Base-by-base conservation (phyloP, 129 eudicot species). In the Smallanthus sonchifolius region DNA sequence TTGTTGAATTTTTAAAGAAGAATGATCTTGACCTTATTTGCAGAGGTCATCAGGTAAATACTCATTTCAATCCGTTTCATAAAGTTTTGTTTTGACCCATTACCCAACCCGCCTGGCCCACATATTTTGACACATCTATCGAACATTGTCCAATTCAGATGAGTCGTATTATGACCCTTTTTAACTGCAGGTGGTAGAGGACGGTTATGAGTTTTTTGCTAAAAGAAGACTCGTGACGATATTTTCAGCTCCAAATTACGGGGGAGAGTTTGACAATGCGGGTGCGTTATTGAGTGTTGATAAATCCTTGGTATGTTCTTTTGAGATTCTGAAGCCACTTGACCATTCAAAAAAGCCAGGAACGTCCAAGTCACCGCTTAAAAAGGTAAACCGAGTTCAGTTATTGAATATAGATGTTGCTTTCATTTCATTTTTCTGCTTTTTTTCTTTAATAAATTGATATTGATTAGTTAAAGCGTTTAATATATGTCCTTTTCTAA, bases 181-280 rank as follows among this genome's bases (percentile, higher is more conserved):
- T 52, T 24, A 52, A 52, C 60, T 59, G 8, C 15, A 77, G 75
- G 81, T 77, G 61, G 75, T 77, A 14, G 81, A 77, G 65, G 81
- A 77, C 70, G 81, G 81, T 24, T 77, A 77, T 35, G 81, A 77
- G 54, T 77, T 77, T 47, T 77, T 77, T 77, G 81, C 75, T 5
- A 74, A 77, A 34, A 61, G 81, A 55, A 55, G 70, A 56, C 81
- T 77, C 15, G 81, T 77, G 38, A 77, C 81, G 5, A 68, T 77
- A 24, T 77, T 77, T 19, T 77, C 81, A 19, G 81, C 75, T 45
- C 75, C 75, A 17, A 71, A 71, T 71, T 71, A 71, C 38, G 59
- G 75, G 59, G 75, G 75, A 32, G 81, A 77, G 60, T 77, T 77
- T 77, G 81, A 77, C 70, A 77, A 77, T 40, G 70, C 51, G n/a